phyloP scores from a whole-genome alignment of 2,329 filamentous ascomycete genomes.

The Talaromyces sp. region DNA sequence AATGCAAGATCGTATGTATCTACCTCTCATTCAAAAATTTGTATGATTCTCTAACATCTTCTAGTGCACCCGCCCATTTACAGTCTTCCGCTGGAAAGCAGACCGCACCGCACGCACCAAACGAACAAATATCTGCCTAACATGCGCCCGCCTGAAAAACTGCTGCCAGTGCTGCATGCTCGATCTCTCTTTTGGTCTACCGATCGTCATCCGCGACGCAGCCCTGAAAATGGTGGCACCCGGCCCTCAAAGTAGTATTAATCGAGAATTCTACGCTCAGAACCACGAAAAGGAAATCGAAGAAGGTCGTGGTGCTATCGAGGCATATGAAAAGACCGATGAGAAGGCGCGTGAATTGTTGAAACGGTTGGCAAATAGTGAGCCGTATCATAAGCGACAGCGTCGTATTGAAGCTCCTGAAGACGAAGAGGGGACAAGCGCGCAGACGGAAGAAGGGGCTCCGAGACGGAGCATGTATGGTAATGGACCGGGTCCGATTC shows the following conservation, averaged over 20 bases:
- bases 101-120: constrained; percentile 90
- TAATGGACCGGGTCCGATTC: constrained; percentile 62
- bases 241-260: constrained; percentile 86
- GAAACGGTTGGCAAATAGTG: constrained; percentile 79
- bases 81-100: constrained; percentile 90
- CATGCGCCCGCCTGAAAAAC: constrained; percentile 95
- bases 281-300: constrained; percentile 95
- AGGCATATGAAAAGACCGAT: constrained; percentile 95
- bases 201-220: constrained; percentile 91
- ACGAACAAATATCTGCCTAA: constrained; percentile 91
- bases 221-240: constrained; percentile 97
- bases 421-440: constrained; percentile 26
- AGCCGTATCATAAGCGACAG: constrained; percentile 92
- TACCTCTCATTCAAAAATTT: no score
- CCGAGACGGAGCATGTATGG: constrained; percentile 40
- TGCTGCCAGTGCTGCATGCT: constrained; percentile 99
- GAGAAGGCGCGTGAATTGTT: constrained; percentile 91
- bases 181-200: constrained; percentile 90
- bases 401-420: constrained; percentile 62
- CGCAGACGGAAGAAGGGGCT: constrained; percentile 44
- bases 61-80: constrained; percentile 86
- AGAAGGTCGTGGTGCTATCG: constrained; percentile 77
- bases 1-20: constrained; percentile 64
- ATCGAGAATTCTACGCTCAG: constrained; percentile 95
- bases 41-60: not conserved